phyloP scores from a whole-genome alignment of 306 rosid genomes.

The Begonia loranthoides region DNA sequence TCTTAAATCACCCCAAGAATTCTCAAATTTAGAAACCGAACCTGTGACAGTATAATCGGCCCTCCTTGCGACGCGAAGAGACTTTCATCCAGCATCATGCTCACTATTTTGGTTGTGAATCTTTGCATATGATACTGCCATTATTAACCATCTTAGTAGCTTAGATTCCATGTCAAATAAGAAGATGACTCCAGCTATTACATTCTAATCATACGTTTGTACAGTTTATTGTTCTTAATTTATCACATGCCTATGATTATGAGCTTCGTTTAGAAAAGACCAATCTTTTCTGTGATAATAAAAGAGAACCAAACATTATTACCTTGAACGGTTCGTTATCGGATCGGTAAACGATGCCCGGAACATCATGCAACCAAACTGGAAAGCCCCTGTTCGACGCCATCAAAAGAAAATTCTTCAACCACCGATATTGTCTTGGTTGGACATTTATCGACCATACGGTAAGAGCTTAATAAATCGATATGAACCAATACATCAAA shows the following conservation, averaged over 20 bases:
- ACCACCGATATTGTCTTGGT: too few species aligned
- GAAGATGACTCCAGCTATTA: too few species aligned
- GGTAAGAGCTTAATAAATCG: neutral
- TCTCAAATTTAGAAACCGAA: slow-evolving; percentile 2
- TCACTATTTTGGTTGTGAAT: slow-evolving; percentile 56
- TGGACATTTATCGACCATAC: too few species aligned
- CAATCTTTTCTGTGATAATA: too few species aligned
- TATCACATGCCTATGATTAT: too few species aligned
- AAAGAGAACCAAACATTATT: neutral
- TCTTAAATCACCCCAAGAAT: too few species aligned
- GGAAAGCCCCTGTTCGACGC: slow-evolving; percentile 56
- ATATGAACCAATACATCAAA: neutral
- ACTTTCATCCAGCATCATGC: slow-evolving; percentile 52
- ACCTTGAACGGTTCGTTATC: slow-evolving; percentile 78
- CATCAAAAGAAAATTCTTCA: neutral
- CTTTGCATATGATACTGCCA: slow-evolving; percentile 63
- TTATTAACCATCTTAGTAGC: neutral
- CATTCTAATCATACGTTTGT: too few species aligned
- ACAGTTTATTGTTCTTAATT: too few species aligned
- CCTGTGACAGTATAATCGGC: slow-evolving; percentile 82
- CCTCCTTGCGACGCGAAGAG: slow-evolving; percentile 87
- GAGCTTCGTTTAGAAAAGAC: too few species aligned
- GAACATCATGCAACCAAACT: slow-evolving; percentile 64
- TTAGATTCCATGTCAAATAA: too few species aligned
- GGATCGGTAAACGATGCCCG: slow-evolving; percentile 58